A percentile compares a stretch with the other conserved stretches of the same genome.
phyloP scores from a whole-genome alignment of 2,329 filamentous ascomycete species.

The Paraphaeosphaeria sporulosa region DNA sequence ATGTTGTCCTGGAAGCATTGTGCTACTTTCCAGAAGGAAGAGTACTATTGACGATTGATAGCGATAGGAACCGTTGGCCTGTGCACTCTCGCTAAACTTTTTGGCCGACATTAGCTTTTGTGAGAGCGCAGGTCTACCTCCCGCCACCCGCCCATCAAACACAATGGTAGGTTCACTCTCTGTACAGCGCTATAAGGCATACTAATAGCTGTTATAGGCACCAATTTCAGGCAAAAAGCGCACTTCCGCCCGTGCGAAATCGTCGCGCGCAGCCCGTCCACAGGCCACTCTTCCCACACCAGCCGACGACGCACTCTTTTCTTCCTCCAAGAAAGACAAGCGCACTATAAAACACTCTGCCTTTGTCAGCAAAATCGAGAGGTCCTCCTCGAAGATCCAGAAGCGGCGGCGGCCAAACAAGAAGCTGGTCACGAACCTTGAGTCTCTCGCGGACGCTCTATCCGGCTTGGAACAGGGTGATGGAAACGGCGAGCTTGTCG shows the following conservation, averaged over 20 bases:
- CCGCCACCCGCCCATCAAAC: not conserved
- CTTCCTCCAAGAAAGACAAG: slow-evolving; percentile 82
- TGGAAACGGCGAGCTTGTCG: slow-evolving; percentile 36
- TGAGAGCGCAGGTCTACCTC: not conserved
- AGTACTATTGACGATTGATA: not conserved
- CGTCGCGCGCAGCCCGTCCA: slow-evolving; percentile 34
- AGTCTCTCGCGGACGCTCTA: slow-evolving; percentile 80
- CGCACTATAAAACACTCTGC: slow-evolving; percentile 80
- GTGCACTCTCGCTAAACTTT: not conserved
- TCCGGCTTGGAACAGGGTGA: slow-evolving; percentile 63
- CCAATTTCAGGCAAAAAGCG: slow-evolving; percentile 45
- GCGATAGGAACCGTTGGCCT: not conserved
- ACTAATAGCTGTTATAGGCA: slow-evolving; percentile 27
- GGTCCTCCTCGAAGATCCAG: slow-evolving; percentile 62
- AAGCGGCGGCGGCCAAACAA: slow-evolving; percentile 74
- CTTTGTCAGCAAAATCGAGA: slow-evolving; percentile 79
- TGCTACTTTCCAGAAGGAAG: too few relatives aligned
- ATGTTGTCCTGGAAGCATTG: too few relatives aligned
- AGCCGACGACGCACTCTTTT: slow-evolving; percentile 61
- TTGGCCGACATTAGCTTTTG: not conserved
- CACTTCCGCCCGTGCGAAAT: slow-evolving; percentile 45
- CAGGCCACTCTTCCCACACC: slow-evolving; percentile 25
- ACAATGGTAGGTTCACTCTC: not conserved
- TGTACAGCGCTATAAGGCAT: not conserved
- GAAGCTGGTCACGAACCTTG: slow-evolving; percentile 79